Evolutionary conservation across 257 asterid species (phyloP).

Genomic region (Lavandula angustifolia): DNA sequence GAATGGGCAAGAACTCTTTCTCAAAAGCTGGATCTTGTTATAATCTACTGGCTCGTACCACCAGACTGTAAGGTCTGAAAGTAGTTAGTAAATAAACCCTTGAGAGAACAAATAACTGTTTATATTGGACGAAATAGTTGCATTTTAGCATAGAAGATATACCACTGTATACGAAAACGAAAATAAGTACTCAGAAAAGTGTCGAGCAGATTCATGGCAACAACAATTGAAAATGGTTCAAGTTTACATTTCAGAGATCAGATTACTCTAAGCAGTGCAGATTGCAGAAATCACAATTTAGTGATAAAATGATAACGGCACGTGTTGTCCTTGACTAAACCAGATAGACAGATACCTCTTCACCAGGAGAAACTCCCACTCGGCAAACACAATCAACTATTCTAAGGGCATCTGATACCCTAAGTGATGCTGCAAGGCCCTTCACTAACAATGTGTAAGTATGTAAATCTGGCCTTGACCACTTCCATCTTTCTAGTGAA

Average conservation of each 20-base stretch:
- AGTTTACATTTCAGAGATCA: not conserved
- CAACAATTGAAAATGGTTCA: constrained; percentile 1
- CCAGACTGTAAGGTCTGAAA: not conserved
- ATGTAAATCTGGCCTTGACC: constrained; percentile 86
- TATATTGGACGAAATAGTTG: not conserved
- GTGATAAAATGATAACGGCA: constrained; percentile 12
- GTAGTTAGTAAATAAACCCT: not conserved
- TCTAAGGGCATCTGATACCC: constrained; percentile 84
- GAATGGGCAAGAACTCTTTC: not conserved
- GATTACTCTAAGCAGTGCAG: not conserved
- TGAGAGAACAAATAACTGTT: constrained; percentile 7
- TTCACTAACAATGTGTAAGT: constrained; percentile 61
- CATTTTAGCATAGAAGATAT: constrained; percentile 10
- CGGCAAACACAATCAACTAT: constrained; percentile 73
- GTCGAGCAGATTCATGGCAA: constrained; percentile 5
- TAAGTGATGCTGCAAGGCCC: constrained; percentile 74
- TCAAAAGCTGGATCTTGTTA: constrained; percentile 7
- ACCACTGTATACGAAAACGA: not conserved
- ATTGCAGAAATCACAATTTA: not conserved
- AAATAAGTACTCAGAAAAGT: not conserved
- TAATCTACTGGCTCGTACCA: not conserved
- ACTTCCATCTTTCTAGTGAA: constrained; percentile 67
- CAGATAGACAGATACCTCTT: constrained; percentile 58
- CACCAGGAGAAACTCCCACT: constrained; percentile 80
- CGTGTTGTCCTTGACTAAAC: constrained; percentile 4